Evolutionary conservation across 352 stramenopile genomes (phyloP), one percentile per base, ranked within the genome.

Genomic region (Phytophthora hybrid): DNA sequence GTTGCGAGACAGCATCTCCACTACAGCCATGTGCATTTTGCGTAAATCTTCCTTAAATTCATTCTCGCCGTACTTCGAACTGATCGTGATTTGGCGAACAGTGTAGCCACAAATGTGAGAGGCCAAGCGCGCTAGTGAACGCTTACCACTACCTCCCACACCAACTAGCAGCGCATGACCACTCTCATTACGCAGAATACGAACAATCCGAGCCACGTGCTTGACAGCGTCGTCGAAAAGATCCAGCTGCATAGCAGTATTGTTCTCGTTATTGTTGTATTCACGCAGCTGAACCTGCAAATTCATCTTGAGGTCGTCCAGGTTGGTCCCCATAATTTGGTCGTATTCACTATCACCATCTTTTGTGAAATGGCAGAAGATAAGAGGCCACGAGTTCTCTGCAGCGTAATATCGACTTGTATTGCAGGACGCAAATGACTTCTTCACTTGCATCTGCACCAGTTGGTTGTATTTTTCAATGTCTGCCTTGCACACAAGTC

Each of bases 31-130:
- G 80, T 98, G 97, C 91, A 98, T 98, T 65, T 90, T 93, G 54
- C 97, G 96, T 59, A 99, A 73, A 74, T 99, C 96, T 69, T 99
- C 97, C 69, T 99, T 99, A 63, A 99, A 97, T 74, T 99, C 96
- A 69, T 97, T 98, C 63, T 98, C 93, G 14, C 89, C 89, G 72
- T 99, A 99, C 53, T 96, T 98, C 29, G 90, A 95, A 49, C 89
- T 98, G 73, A 99, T 98, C 13, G 96, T 94, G 75, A 99, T 98
- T 75, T 99, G 94, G 4, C 82, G 85, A 23, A 98, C 91, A 16
- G 81, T 83, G 73, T 94, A 99, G 11, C 88, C 92, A 66, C 94
- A 99, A 58, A 99, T 98, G 55, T 98, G 96, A 4, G 95, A 96
- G 19, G 97, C 95, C 1, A 99, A 76, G 2, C 97, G 90, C 19